Evolutionary conservation across 2,329 filamentous ascomycete genomes (phyloP).

Genomic region (Lachnellula hyalina): DNA sequence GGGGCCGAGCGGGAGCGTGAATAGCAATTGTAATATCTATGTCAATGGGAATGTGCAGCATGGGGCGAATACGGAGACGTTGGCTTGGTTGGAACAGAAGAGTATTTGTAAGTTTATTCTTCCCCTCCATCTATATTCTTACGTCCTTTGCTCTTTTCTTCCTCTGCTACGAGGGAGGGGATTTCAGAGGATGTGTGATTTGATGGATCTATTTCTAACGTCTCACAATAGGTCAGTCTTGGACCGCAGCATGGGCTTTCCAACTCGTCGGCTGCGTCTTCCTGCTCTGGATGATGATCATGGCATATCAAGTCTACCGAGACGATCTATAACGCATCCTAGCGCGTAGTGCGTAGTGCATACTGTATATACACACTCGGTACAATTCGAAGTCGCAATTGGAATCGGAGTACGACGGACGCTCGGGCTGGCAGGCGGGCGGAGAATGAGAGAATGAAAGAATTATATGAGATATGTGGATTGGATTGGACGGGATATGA

Average conservation of each 20-base stretch:
- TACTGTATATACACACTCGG: too few species aligned
- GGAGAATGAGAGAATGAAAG: too few species aligned
- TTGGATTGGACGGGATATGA: too few species aligned
- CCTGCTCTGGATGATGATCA: constrained; percentile 63
- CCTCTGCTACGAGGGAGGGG: too few species aligned
- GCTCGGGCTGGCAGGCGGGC: too few species aligned
- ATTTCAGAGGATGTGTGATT: too few species aligned
- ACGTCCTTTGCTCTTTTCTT: not conserved
- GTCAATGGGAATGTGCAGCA: constrained; percentile 48
- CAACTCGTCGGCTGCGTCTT: constrained; percentile 55
- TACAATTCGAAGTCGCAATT: too few species aligned
- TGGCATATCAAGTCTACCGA: constrained; percentile 57
- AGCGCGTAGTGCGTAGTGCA: too few species aligned
- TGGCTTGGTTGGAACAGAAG: constrained; percentile 60
- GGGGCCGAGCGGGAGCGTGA: constrained; percentile 54
- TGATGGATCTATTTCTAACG: too few species aligned
- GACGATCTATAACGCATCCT: constrained; percentile 15
- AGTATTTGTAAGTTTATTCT: constrained; percentile 51
- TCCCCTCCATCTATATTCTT: not conserved
- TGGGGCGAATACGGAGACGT: constrained; percentile 48
- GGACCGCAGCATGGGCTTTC: constrained; percentile 62
- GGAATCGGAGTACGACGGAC: too few species aligned
- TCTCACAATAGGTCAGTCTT: constrained; percentile 46
- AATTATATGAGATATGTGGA: too few species aligned
- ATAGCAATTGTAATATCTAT: constrained; percentile 51